Evolutionary conservation across 1,284 basidiomycete genomes (phyloP), one percentile per base, ranked within the genome.

Genomic region (Cryptococcus sp.): DNA sequence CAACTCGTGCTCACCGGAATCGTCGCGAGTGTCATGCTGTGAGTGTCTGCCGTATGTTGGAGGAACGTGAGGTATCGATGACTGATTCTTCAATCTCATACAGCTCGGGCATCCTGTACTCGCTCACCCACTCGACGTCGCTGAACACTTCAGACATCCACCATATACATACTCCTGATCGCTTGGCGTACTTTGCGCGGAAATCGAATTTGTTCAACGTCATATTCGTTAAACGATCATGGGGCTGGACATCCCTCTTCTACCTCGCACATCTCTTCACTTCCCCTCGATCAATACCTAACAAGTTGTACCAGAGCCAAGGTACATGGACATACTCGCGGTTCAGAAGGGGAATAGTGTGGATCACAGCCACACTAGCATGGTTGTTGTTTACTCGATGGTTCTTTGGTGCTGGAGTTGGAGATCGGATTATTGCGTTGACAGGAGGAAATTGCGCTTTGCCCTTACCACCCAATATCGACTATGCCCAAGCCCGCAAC

Each of bases 341-440:
- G 7, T 81, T 81, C 25, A 81, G 81, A 3, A 79, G 85, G 41
- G 61, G 88, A 5, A 61, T 78, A 38, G 83, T 87, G 53, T 93
- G 85, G 81, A 61, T 81, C n/a, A 69, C 84, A 22, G 87, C 86
- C 51, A 90, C 89, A 7, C 71, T 78, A 20, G 80, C 85, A 46
- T 95, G 91, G 91, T 75, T 87, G 46, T 74, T 83, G 11, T 92
- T 92, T 80, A 87, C 91, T 2, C 82, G 81, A 54, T 96, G 92
- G 93, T 95, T 94, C 82, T 93, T 96, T 68, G 93, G 94, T 0
- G 90, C 93, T 3, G 83, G 89, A 0, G 77, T 98, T 48, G 76
- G 91, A 34, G 87, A 91, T 55, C 86, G 93, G 25, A 77, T 94
- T 63, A 83, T 86, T 56, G 78, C 85, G n/a, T 79, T 82, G 7